phyloP scores from a whole-genome alignment of 2,329 filamentous ascomycete species.

The Pyrenochaeta sp. region DNA sequence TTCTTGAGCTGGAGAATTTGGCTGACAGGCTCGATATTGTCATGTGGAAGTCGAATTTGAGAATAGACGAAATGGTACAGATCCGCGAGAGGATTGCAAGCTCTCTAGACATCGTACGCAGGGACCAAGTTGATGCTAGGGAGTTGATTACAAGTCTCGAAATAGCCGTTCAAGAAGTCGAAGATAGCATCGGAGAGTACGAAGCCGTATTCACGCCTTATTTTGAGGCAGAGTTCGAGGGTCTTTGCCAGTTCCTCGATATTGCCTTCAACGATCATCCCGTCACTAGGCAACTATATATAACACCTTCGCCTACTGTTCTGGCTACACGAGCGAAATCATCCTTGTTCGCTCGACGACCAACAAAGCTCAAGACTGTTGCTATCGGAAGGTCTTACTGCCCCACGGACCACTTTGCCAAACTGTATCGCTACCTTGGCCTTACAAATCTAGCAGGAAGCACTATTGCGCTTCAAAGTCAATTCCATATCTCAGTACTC shows the following conservation, averaged over 20 bases:
- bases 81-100: slow-evolving; percentile 46
- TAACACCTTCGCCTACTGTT: slow-evolving; percentile 21
- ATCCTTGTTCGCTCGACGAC: slow-evolving; percentile 46
- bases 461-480: slow-evolving; percentile 35
- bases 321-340: slow-evolving; percentile 34
- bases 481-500: slow-evolving; percentile 43
- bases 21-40: slow-evolving; percentile 56
- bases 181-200: slow-evolving; percentile 39
- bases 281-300: slow-evolving; percentile 2
- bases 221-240: slow-evolving; percentile 49
- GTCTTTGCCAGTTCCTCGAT: slow-evolving; percentile 49
- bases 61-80: slow-evolving; percentile 45
- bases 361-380: slow-evolving; percentile 37
- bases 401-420: slow-evolving; percentile 29
- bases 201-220: slow-evolving; percentile 38
- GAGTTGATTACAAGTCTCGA: slow-evolving; percentile 42
- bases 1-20: slow-evolving; percentile 55
- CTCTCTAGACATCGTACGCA: slow-evolving; percentile 42
- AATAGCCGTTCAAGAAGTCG: slow-evolving; percentile 40
- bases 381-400: slow-evolving; percentile 13
- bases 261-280: slow-evolving; percentile 25
- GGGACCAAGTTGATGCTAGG: slow-evolving; percentile 37
- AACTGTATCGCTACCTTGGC: slow-evolving; percentile 36
- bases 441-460: slow-evolving; percentile 26
- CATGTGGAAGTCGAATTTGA: slow-evolving; percentile 47